Conservation (phyloP, 495 filamentous ascomycete genomes). For the Annulohypoxylon maeteangense region DNA sequence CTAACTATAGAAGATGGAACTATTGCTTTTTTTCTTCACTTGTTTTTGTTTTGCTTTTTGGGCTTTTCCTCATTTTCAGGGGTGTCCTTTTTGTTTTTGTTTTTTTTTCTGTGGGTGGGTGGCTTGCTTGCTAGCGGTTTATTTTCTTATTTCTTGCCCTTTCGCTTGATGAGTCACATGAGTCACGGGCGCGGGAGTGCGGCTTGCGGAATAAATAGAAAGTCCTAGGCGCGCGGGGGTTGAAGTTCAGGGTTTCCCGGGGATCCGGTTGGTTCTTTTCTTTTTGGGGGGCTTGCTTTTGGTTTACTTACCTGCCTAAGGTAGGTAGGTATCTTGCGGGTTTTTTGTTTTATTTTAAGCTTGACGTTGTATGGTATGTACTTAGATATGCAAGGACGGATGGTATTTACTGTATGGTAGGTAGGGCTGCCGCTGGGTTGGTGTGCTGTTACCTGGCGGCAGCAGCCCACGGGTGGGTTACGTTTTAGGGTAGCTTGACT, state of each 20-base stretch:
- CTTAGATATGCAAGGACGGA: conserved; percentile 3
- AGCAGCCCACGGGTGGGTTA: neutral
- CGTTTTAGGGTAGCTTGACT: conserved; percentile 13
- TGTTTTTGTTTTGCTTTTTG: neutral
- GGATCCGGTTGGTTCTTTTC: conserved; percentile 3
- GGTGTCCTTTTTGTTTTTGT: too few species aligned
- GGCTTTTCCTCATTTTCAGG: neutral
- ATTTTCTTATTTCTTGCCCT: too few species aligned
- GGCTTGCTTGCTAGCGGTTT: too few species aligned
- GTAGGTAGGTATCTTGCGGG: too few species aligned
- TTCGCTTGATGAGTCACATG: neutral
- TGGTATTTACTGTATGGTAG: neutral
- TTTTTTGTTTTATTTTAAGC: neutral
- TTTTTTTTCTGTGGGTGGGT: too few species aligned
- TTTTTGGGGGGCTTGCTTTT: neutral
- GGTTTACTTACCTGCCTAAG: neutral
- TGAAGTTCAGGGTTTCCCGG: neutral
- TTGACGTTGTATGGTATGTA: neutral
- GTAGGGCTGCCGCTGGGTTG: conserved; percentile 12
- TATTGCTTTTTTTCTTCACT: neutral
- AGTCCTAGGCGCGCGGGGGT: neutral
- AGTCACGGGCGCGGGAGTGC: conserved; percentile 7
- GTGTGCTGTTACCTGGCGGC: neutral
- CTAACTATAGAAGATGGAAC: neutral
- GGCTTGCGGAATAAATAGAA: conserved; percentile 14